Evolutionary conservation across 371 early-diverging fungal species (phyloP), one percentile per base, ranked within the genome.

Genomic region (Rhizomucor pusillus): DNA sequence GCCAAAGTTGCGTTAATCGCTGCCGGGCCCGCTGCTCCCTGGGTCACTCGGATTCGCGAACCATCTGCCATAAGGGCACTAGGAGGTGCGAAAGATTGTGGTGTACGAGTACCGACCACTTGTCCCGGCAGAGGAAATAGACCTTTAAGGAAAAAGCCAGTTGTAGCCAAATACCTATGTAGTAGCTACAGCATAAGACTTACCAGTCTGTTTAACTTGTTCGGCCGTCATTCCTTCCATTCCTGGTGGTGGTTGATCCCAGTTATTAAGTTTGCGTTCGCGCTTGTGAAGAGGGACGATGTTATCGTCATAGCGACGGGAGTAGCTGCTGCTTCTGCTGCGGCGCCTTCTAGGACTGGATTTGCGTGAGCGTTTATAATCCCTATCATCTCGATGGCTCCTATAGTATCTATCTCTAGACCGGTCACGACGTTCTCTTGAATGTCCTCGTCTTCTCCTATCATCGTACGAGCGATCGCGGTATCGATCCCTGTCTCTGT

Each of bases 241-340:
- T 20, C 97, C 97, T 16, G 86, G 83, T 39, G 98, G 98, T 1
- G 93, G 82, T 54, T 90, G 77, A 73, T 98, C 98, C 98, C 98
- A 98, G 63, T 89, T 84, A 52, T 87, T 81, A 34, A 96, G 79
- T 69, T 90, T 92, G 35, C 90, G 77, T 23, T 70, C 75, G 49
- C 94, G 73, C 64, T 88, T 78, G 64, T 94, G 89, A 33, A 98
- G 71, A 11, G 94, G 94, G 25, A 88, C 67, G 7, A 82, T 71
- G 7, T 43, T 52, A 20, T 84, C 75, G 53, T 80, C 83, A 66
- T 68, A 73, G 57, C 80, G 68, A 59, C 68, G 66, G 51, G 71
- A 66, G 13, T 53, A 50, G 24, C 60, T 57, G 3, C 66, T 52
- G 43, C 67, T 62, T 14, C 71, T 72, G 47, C 79, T 74, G 13